A percentile compares a stretch with the other conserved stretches of the same genome.
Conservation (phyloP, 352 stramenopile species). For the Pythium oligandrum region DNA sequence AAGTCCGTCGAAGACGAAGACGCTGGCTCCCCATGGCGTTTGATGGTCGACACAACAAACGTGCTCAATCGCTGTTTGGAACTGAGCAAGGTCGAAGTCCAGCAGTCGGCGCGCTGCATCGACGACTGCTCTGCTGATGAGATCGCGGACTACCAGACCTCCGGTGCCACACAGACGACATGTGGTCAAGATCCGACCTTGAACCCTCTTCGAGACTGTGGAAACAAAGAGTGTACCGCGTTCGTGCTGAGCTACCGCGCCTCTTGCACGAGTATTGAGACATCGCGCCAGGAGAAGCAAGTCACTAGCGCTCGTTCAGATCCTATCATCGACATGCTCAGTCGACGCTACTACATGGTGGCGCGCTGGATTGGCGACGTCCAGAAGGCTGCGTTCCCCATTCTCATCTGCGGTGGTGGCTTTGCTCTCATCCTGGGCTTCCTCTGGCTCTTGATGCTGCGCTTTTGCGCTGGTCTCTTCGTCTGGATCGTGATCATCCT, state of each 20-base stretch:
- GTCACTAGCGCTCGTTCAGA: constrained; percentile 37
- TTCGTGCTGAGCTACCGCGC: constrained; percentile 29
- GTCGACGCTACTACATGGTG: constrained; percentile 65
- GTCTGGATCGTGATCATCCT: constrained; percentile 77
- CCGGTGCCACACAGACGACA: constrained; percentile 18
- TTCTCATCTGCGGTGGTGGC: constrained; percentile 67
- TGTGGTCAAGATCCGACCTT: constrained; percentile 35
- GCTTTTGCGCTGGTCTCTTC: constrained; percentile 71
- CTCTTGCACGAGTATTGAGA: constrained; percentile 57
- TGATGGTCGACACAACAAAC: constrained; percentile 56
- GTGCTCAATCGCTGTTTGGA: constrained; percentile 72
- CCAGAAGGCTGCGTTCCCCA: constrained; percentile 69
- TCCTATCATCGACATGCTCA: constrained; percentile 52
- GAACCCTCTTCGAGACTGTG: constrained; percentile 55
- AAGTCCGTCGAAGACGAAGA: constrained; percentile 37
- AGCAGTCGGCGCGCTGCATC: constrained; percentile 39
- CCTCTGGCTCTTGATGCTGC: constrained; percentile 69
- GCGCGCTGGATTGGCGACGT: constrained; percentile 73
- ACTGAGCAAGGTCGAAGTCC: constrained; percentile 44
- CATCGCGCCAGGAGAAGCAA: constrained; percentile 32
- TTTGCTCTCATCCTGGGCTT: constrained; percentile 67
- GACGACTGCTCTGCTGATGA: constrained; percentile 60
- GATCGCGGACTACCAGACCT: constrained; percentile 22
- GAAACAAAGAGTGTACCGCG: constrained; percentile 38
- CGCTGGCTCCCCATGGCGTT: constrained; percentile 53